Evolutionary conservation across 2,329 filamentous ascomycete species (phyloP).

Genomic region (Ceratocystis variospora): DNA sequence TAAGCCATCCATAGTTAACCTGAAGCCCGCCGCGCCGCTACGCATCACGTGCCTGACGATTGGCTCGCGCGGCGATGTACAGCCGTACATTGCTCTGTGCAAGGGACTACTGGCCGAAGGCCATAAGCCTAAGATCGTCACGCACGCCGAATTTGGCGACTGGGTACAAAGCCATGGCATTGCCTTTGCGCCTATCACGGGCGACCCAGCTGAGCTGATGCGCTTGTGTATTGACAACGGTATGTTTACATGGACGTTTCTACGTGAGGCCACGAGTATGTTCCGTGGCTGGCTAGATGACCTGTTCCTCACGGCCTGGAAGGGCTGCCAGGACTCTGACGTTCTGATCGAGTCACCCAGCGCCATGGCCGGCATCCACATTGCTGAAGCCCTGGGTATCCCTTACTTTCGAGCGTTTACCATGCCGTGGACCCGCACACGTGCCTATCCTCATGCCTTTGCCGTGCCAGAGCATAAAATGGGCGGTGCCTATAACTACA

Average conservation of each 20-base stretch:
- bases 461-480: slow-evolving; percentile 85
- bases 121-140: slow-evolving; percentile 75
- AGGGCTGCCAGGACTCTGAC: slow-evolving; percentile 73
- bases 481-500: slow-evolving; percentile 88
- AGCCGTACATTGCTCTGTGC: slow-evolving; percentile 93
- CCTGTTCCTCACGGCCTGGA: slow-evolving; percentile 67
- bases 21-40: slow-evolving; percentile 69
- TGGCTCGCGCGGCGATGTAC: slow-evolving; percentile 87
- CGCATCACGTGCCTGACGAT: slow-evolving; percentile 89
- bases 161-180: slow-evolving; percentile 93
- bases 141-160: slow-evolving; percentile 73
- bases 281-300: slow-evolving; percentile 95
- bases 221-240: slow-evolving; percentile 90
- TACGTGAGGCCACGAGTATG: slow-evolving; percentile 71
- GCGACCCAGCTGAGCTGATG: slow-evolving; percentile 91
- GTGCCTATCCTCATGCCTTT: slow-evolving; percentile 93
- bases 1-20: slow-evolving; percentile 55
- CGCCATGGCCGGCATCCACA: slow-evolving; percentile 95
- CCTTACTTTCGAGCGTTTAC: slow-evolving; percentile 96
- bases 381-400: slow-evolving; percentile 81
- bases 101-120: slow-evolving; percentile 81
- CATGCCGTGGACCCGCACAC: slow-evolving; percentile 95
- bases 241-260: slow-evolving; percentile 87
- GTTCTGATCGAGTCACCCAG: slow-evolving; percentile 89
- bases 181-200: slow-evolving; percentile 75